phyloP scores from a whole-genome alignment of 2,329 filamentous ascomycete species.

The Aureobasidium lini region DNA sequence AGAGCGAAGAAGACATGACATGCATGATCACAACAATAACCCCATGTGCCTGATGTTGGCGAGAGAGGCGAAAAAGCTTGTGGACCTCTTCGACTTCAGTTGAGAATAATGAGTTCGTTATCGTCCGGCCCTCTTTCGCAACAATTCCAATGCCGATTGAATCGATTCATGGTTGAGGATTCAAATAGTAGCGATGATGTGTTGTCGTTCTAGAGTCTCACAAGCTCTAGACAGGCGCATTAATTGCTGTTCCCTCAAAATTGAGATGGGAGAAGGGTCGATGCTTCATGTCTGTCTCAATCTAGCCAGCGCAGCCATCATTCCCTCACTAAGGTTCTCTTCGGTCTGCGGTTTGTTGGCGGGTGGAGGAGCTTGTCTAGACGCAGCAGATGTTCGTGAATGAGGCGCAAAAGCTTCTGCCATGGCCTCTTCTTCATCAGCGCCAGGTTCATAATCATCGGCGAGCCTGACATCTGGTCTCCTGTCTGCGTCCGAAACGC shows the following conservation, averaged over 20 bases:
- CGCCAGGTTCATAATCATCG: slow-evolving; percentile 25
- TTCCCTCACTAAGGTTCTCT: slow-evolving; percentile 48
- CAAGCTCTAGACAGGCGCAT: not conserved
- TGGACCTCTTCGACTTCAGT: slow-evolving; percentile 17
- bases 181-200: not conserved
- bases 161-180: not conserved
- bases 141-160: no score
- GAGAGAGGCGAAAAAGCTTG: slow-evolving; percentile 26
- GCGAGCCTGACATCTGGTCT: slow-evolving; percentile 29
- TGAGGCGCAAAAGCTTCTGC: slow-evolving; percentile 19
- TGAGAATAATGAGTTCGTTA: not conserved
- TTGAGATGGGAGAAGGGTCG: no score
- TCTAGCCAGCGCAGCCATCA: slow-evolving; percentile 52
- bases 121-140: no score
- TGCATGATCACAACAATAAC: slow-evolving; percentile 18
- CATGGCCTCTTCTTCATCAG: slow-evolving; percentile 43
- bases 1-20: not conserved
- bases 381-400: not conserved
- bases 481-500: slow-evolving; percentile 29
- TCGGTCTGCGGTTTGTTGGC: slow-evolving; percentile 28
- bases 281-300: slow-evolving; percentile 33
- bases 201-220: no score
- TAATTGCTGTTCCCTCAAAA: no score
- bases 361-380: slow-evolving; percentile 23
- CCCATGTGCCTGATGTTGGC: slow-evolving; percentile 27